Evolutionary conservation across 257 asterid genomes (phyloP).

Genomic region (Solanum infundibuliforme): DNA sequence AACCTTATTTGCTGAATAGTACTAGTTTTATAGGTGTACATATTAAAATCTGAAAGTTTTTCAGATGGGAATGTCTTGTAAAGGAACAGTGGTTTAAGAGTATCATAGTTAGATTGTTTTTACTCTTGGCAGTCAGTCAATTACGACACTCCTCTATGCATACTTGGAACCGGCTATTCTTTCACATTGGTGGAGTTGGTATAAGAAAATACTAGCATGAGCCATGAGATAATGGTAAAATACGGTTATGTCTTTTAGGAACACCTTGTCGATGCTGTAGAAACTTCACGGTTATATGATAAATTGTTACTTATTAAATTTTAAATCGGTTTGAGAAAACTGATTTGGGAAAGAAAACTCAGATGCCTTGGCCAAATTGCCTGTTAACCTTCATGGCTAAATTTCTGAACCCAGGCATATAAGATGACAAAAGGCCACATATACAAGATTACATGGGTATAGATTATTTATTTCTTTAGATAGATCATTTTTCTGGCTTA

Average conservation of each 20-base stretch:
- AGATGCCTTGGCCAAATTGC: not conserved
- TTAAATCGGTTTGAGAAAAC: not conserved
- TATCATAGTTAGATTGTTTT: not conserved
- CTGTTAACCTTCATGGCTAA: not conserved
- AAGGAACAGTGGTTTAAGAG: not conserved
- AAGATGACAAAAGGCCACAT: not conserved
- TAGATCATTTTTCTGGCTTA: not conserved
- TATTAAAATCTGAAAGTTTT: not conserved
- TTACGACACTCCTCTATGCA: not conserved
- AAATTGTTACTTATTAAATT: not conserved
- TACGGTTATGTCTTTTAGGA: not conserved
- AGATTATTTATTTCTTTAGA: not conserved
- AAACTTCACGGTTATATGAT: not conserved
- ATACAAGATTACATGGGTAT: not conserved
- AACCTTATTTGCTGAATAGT: not conserved
- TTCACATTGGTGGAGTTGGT: not conserved
- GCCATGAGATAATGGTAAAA: not conserved
- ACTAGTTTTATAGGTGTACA: not conserved
- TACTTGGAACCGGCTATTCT: not conserved
- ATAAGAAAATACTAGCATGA: not conserved
- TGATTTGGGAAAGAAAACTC: not conserved
- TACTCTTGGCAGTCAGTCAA: not conserved
- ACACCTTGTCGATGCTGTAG: not conserved
- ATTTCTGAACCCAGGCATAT: not conserved
- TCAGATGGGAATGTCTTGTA: not conserved